These are phyloP conservation scores for Talaromyces sp. DNA, from an alignment of 2,329 filamentous ascomycete genomes.

Conservation along the genomic window DNA sequence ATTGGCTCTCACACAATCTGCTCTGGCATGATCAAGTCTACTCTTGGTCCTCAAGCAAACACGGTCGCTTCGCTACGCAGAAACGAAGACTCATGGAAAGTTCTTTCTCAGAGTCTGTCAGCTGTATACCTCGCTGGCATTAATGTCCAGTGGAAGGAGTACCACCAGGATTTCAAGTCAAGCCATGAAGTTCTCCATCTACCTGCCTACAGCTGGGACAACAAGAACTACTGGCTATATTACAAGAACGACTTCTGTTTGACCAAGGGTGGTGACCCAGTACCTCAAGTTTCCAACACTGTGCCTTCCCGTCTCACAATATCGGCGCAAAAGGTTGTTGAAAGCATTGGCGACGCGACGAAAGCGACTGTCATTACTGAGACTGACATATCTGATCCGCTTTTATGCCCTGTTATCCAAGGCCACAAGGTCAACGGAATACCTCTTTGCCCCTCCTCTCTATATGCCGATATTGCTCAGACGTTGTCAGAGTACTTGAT, in stretches of 20 bases:
- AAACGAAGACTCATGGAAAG: constrained; percentile 40
- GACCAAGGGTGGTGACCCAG: constrained; percentile 59
- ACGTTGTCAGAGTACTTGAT: constrained; percentile 25
- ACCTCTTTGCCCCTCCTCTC: constrained; percentile 18
- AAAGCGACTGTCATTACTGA: constrained; percentile 31
- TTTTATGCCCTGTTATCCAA: constrained; percentile 33
- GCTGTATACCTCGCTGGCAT: constrained; percentile 16
- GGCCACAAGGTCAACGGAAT: constrained; percentile 34
- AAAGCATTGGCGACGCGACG: constrained; percentile 1
- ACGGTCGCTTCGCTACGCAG: constrained; percentile 40
- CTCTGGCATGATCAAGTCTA: constrained; percentile 43
- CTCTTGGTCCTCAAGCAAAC: constrained; percentile 25
- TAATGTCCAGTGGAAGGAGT: constrained; percentile 65
- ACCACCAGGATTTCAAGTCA: constrained; percentile 54
- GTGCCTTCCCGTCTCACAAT: constrained; percentile 9
- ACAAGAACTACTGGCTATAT: constrained; percentile 30
- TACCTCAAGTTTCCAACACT: constrained; percentile 4
- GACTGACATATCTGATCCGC: constrained; percentile 34
- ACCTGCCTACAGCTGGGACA: constrained; percentile 27
- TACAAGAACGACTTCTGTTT: constrained; percentile 70
- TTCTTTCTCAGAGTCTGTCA: constrained; percentile 13
- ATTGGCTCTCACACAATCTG: constrained; percentile 50
- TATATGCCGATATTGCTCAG: constrained; percentile 27
- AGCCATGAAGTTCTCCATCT: constrained; percentile 24
- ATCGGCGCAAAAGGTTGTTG: constrained; percentile 19